Evolutionary conservation across 805 yeast genomes (phyloP).

Genomic region (Candida railenensis): DNA sequence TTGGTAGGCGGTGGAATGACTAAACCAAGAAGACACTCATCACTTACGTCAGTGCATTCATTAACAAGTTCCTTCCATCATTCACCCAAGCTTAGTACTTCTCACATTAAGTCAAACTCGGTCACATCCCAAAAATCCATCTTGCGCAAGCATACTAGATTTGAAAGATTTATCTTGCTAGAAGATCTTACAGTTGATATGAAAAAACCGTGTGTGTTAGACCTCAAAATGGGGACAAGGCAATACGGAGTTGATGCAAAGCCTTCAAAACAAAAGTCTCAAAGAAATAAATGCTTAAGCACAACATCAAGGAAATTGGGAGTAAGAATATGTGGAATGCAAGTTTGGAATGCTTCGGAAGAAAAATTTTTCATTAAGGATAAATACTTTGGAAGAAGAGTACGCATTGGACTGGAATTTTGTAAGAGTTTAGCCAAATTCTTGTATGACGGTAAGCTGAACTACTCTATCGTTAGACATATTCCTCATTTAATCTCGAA

Average conservation of each 20-base stretch:
- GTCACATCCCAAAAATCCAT: conserved; percentile 12
- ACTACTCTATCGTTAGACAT: conserved; percentile 59
- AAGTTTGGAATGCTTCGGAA: conserved; percentile 59
- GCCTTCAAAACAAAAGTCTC: conserved; percentile 69
- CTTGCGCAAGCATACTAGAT: conserved; percentile 47
- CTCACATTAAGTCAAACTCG: neutral
- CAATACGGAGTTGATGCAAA: conserved; percentile 96
- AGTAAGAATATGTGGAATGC: conserved; percentile 93
- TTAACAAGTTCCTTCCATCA: neutral
- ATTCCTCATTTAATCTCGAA: conserved; percentile 65
- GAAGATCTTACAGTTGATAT: conserved; percentile 89
- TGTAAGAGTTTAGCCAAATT: conserved; percentile 72
- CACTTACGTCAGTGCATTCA: neutral
- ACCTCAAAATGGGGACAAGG: conserved; percentile 96
- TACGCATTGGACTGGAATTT: conserved; percentile 72
- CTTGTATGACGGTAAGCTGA: conserved; percentile 69
- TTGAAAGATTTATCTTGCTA: conserved; percentile 78
- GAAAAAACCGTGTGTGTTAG: conserved; percentile 85
- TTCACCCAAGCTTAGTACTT: neutral
- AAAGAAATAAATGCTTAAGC: conserved; percentile 71
- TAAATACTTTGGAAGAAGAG: conserved; percentile 86
- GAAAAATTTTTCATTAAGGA: conserved; percentile 66
- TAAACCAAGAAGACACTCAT: conserved; percentile 11
- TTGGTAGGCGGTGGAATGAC: conserved; percentile 6
- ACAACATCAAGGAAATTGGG: conserved; percentile 86